Conservation (phyloP, 352 stramenopile species). For the Globisporangium abappressorium region DNA sequence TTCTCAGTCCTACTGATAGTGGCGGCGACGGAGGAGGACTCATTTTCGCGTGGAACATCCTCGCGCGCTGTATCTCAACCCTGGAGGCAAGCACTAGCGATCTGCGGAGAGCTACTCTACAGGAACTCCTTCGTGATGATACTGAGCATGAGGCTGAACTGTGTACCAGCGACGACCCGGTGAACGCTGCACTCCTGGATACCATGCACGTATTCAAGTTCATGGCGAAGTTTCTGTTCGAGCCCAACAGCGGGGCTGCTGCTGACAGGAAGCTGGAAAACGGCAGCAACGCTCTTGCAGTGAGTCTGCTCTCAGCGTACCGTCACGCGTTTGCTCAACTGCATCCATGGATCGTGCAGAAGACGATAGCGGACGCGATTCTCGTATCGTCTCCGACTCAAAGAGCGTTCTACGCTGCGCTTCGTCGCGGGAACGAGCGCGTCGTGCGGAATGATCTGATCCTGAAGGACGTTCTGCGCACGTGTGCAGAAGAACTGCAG, state of each 20-base stretch:
- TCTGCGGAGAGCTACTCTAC: constrained; percentile 13
- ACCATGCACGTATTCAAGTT: constrained; percentile 3
- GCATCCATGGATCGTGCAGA: constrained; percentile 17
- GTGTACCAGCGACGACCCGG: neutral
- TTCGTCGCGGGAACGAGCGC: constrained; percentile 16
- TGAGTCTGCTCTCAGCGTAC: constrained; percentile 10
- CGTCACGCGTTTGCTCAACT: constrained; percentile 11
- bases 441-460: constrained; percentile 8
- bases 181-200: neutral
- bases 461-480: constrained; percentile 1
- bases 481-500: constrained; percentile 9
- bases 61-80: constrained; percentile 5
- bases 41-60: constrained; percentile 18
- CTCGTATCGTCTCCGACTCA: neutral
- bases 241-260: constrained; percentile 2
- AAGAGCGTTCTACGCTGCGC: constrained; percentile 8
- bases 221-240: constrained; percentile 5
- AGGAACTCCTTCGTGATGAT: neutral
- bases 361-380: constrained; percentile 5
- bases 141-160: neutral
- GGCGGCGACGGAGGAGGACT: constrained; percentile 2
- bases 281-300: neutral
- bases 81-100: constrained; percentile 12
- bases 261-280: neutral
- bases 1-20: neutral